Evolutionary conservation across 108 stramenopile species (phyloP).

Genomic region (Chaetoceros muelleri): DNA sequence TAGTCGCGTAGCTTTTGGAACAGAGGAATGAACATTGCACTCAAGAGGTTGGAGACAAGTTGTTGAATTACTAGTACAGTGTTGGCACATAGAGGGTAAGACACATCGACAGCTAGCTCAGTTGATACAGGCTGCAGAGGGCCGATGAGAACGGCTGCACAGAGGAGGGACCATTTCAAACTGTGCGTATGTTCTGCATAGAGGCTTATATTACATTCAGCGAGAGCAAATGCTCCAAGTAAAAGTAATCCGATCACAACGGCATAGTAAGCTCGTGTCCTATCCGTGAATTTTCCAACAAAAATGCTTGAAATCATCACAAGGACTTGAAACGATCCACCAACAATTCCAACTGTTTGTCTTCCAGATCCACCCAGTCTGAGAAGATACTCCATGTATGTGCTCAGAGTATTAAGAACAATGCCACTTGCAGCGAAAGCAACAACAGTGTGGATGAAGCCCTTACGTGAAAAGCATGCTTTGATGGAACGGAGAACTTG

Average conservation of each 20-base stretch:
- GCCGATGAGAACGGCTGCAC: constrained; percentile 67
- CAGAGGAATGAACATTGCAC: constrained; percentile 76
- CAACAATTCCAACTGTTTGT: constrained; percentile 63
- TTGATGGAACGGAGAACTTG: constrained; percentile 61
- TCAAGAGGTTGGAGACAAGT: constrained; percentile 70
- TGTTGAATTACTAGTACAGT: constrained; percentile 81
- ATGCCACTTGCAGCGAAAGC: constrained; percentile 65
- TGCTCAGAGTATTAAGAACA: constrained; percentile 68
- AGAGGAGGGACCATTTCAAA: constrained; percentile 51
- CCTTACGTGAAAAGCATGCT: constrained; percentile 68
- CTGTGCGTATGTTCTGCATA: constrained; percentile 59
- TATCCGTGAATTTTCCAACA: constrained; percentile 46
- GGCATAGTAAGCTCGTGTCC: constrained; percentile 51
- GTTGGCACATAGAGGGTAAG: constrained; percentile 75
- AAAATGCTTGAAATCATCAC: constrained; percentile 68
- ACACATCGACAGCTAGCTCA: constrained; percentile 77
- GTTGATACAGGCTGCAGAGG: constrained; percentile 79
- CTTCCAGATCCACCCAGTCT: constrained; percentile 66
- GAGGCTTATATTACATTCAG: constrained; percentile 74
- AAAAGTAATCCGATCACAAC: constrained; percentile 60
- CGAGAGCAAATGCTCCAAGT: constrained; percentile 74
- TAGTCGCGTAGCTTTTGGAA: constrained; percentile 69
- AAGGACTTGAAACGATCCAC: constrained; percentile 59
- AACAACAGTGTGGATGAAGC: constrained; percentile 68
- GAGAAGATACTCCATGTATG: constrained; percentile 74